Evolutionary conservation across 31 red algal species (phyloP).

Genomic region (Porphyra umbilicalis): DNA sequence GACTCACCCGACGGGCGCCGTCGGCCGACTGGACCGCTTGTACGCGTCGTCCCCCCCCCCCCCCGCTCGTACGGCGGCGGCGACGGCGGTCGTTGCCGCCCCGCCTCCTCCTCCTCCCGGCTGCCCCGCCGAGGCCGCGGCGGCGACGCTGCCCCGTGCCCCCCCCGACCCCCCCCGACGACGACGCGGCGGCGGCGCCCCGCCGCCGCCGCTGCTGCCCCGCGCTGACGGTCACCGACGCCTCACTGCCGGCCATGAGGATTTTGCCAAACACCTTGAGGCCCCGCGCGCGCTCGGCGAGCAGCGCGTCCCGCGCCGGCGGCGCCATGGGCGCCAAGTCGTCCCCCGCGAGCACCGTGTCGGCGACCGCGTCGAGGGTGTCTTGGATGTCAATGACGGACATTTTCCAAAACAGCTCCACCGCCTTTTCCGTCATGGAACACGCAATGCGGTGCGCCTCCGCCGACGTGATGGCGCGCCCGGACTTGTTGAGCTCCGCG

Average conservation of each 20-base stretch:
- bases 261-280: slow-evolving; percentile 67
- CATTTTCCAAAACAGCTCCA: slow-evolving; percentile 83
- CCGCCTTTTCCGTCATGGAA: slow-evolving; percentile 58
- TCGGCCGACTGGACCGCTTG: neutral
- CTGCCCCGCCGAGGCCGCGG: neutral
- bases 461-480: slow-evolving; percentile 40
- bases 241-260: slow-evolving; percentile 39
- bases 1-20: neutral
- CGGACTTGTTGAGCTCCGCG: slow-evolving; percentile 26
- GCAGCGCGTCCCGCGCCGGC: slow-evolving; percentile 33
- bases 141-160: neutral
- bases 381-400: slow-evolving; percentile 71
- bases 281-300: slow-evolving; percentile 47
- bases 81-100: neutral
- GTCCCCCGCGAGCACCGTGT: slow-evolving; percentile 53
- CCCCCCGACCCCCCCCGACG: neutral
- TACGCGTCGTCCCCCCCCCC: neutral
- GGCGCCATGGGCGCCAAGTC: slow-evolving; percentile 42
- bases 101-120: neutral
- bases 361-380: slow-evolving; percentile 59
- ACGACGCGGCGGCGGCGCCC: neutral
- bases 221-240: neutral
- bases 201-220: neutral
- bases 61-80: neutral
- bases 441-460: slow-evolving; percentile 53